Conservation (phyloP, 345 rosid species). For the Mercurialis annua region DNA sequence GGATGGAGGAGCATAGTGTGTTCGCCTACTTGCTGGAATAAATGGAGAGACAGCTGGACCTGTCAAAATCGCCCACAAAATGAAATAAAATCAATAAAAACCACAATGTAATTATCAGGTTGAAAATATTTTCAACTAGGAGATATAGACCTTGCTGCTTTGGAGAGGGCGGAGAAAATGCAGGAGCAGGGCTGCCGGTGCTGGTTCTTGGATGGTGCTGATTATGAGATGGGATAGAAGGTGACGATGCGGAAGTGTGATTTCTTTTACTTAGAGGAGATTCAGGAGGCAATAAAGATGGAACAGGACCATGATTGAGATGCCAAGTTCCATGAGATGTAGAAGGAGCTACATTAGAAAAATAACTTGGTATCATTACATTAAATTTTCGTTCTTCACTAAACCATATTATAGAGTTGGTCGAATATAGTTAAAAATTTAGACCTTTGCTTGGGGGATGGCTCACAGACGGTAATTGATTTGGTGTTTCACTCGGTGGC, state of each 20-base stretch:
- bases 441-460: constrained; percentile 48
- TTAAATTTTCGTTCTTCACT: background rate
- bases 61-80: constrained; percentile 30
- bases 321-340: constrained; percentile 15
- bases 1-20: constrained; percentile 49
- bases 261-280: constrained; percentile 23
- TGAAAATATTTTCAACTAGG: constrained; percentile 1
- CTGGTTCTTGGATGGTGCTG: constrained; percentile 37
- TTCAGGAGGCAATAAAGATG: constrained; percentile 27
- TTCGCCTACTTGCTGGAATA: constrained; percentile 29
- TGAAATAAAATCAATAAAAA: background rate
- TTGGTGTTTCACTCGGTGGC: constrained; percentile 42
- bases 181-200: constrained; percentile 38
- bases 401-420: background rate
- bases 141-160: constrained; percentile 37
- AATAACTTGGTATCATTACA: constrained; percentile 27
- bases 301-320: constrained; percentile 27
- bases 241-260: constrained; percentile 37
- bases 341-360: constrained; percentile 40
- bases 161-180: constrained; percentile 44
- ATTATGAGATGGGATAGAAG: constrained; percentile 41
- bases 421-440: background rate
- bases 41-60: constrained; percentile 44
- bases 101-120: background rate
- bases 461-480: constrained; percentile 37